A percentile compares a stretch with the other conserved stretches of the same genome.
Conservation (phyloP, 345 rosid genomes). For the Gynandropsis gynandra region DNA sequence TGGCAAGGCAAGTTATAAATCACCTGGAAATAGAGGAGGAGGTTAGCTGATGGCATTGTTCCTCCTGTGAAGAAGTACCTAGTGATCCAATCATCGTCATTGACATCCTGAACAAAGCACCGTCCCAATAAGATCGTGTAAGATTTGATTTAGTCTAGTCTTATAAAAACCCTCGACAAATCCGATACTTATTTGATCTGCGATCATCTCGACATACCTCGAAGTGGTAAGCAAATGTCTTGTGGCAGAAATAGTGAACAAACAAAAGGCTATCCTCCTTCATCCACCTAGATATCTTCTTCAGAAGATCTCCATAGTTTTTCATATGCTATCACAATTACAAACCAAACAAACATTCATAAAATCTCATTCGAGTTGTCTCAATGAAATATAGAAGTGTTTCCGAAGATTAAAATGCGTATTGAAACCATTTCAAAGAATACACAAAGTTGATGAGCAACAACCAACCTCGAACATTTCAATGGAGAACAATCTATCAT, state of each 20-base stretch:
- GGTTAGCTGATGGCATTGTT: constrained; percentile 82
- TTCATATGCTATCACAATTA: constrained; percentile 65
- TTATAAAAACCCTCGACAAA: no score
- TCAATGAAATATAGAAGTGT: neutral
- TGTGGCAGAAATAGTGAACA: constrained; percentile 86
- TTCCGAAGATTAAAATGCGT: no score
- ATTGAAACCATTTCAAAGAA: no score
- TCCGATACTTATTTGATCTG: no score
- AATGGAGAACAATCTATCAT: constrained; percentile 63
- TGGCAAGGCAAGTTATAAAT: constrained; percentile 6
- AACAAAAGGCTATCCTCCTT: constrained; percentile 63
- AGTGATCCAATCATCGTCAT: constrained; percentile 91
- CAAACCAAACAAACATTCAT: neutral
- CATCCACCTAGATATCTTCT: constrained; percentile 83
- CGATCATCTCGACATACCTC: no score
- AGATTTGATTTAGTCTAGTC: no score
- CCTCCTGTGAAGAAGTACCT: constrained; percentile 84
- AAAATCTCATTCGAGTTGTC: neutral
- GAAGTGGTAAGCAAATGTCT: constrained; percentile 74
- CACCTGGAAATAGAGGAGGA: constrained; percentile 88
- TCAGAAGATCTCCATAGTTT: constrained; percentile 63
- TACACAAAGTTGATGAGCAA: no score
- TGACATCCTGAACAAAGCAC: constrained; percentile 40
- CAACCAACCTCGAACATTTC: constrained; percentile 93
- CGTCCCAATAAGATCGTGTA: neutral